Base-by-base conservation (phyloP, 2,329 filamentous ascomycete species). In the Herpotrichia juniperi region DNA sequence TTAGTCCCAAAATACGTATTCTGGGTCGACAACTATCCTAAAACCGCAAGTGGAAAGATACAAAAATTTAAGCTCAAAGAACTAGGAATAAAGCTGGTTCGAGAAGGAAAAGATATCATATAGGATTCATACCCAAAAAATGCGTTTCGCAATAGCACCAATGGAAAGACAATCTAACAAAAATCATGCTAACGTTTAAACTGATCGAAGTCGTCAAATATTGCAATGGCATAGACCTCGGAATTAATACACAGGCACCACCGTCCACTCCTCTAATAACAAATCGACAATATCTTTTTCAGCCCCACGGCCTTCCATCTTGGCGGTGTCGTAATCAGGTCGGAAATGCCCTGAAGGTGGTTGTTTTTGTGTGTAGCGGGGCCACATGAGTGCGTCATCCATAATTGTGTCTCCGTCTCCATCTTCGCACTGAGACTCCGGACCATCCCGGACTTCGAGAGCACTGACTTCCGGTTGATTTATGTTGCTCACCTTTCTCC, bases 41-140 rank as follows among this genome's bases (percentile, higher is more conserved):
- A 96, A 82, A 99, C 94, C 30, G 90, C 92, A 5, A 96, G 91
- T 71, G 93, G 93, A 21, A 99, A 99, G 83, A 93, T 97, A 50
- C 91, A 96, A 77, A 97, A 97, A 78, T 97, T 89, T 71, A 93
- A 88, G 77, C 73, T 97, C 64, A 83, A 85, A 66, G 88, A 92
- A 14, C 77, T 82, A 65, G 93, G 85, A 0, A 67, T 82, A 32
- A 62, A 76, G 58, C 58, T 83, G 48, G 56, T 85, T 42, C 72
- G 68, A 26, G 71, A 78, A 25, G 74, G 75, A 0, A 57, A 71
- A 35, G 56, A 53, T 9, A 12, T 59, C 2, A 22, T 47, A 26
- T 59, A 37, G 44, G 21, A 35, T 42, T n/a, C 17, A 37, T 21
- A 37, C n/a, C n/a, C n/a, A n/a, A n/a, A n/a, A n/a, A n/a, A n/a